Evolutionary conservation across 257 asterid species (phyloP), one percentile per base, ranked within the genome.

Genomic region (Ligustrum vulgare): DNA sequence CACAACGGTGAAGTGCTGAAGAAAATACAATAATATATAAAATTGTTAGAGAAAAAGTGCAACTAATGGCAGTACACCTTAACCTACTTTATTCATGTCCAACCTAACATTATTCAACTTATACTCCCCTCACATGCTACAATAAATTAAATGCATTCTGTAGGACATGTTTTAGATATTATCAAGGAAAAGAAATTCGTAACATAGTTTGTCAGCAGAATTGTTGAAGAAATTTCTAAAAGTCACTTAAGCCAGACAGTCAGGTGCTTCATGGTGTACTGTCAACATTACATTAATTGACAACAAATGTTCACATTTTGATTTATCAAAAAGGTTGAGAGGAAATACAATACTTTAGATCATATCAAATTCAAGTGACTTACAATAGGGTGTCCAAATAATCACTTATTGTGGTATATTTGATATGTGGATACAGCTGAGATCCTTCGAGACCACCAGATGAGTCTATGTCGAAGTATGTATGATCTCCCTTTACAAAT

Each of bases 401-500:
- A 76, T 94, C 81, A 49, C 93, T 87, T 73, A 94, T 73, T 8
- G 93, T 88, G 75, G 94, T 91, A 84, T 94, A 94, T 45, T 83
- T 79, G 79, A 91, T 63, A 41, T 82, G 83, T 11, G 98, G 97
- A 82, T 91, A 94, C 35, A 89, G 83, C 75, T 82, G 82, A 0
- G 93, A 80, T 79, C 96, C 97, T 72, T 93, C 97, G 23, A 83
- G 86, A 49, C 91, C 96, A 33, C 83, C 86, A 0, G 87, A 72
- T 39, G 91, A 72, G 67, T 78, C 82, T 20, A 90, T 76, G 73
- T 80, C 87, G 47, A 86, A 92, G 81, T 91, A 87, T 8, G 93
- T 89, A 35, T 89, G 97, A 75, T 92, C 96, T 33, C 98, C 98
- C 86, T 92, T 89, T 8, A 94, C 93, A 67, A 92, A 92, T 22